A percentile compares a stretch with the other conserved stretches of the same genome.
Evolutionary conservation across 306 rosid species (phyloP).

Genomic region (Medicago lupulina): DNA sequence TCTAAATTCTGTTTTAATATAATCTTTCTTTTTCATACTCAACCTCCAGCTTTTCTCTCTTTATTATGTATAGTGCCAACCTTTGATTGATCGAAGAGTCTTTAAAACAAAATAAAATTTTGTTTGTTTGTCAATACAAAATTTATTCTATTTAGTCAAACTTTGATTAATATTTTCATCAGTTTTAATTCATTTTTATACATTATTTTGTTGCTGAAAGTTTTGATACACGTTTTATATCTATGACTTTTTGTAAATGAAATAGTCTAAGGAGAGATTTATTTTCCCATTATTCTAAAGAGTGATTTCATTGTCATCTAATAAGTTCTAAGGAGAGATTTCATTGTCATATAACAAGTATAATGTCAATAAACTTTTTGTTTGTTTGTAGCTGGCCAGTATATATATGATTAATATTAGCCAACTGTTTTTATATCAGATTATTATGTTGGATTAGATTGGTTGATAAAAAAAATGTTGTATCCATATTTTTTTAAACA

Average conservation of each 20-base stretch:
- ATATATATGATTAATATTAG: background rate
- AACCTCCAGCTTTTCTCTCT: background rate
- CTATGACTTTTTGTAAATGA: constrained; percentile 1
- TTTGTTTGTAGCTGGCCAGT: background rate
- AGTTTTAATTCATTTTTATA: background rate
- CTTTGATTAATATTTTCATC: background rate
- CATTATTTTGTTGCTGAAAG: background rate
- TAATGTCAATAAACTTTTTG: background rate
- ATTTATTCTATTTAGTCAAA: constrained; percentile 2
- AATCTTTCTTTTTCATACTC: background rate
- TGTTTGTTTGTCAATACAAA: background rate
- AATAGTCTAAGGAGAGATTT: background rate
- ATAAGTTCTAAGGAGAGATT: background rate
- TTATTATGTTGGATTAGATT: background rate
- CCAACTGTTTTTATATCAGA: background rate
- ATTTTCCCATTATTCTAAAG: background rate
- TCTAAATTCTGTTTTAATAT: background rate
- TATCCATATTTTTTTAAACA: background rate
- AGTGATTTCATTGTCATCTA: background rate
- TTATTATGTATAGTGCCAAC: background rate
- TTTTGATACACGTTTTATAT: background rate
- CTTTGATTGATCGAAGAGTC: constrained; percentile 12
- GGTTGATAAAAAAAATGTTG: background rate
- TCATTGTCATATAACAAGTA: background rate
- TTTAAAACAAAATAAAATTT: background rate